Conservation (phyloP, 495 filamentous ascomycete genomes). For the Hyaloscypha variabilis region DNA sequence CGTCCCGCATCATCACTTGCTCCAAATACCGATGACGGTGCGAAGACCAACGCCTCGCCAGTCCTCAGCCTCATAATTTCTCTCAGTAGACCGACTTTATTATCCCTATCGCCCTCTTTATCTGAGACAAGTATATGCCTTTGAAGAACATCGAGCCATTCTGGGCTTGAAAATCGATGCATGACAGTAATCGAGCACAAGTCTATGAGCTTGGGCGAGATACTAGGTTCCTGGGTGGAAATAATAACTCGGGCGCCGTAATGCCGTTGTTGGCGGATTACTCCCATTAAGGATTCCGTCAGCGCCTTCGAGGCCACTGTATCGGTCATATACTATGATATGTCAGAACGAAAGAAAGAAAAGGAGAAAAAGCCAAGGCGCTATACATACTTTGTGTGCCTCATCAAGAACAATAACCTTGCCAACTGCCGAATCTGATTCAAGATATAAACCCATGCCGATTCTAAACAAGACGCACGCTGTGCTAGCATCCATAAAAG, state of each 20-base stretch:
- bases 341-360: not conserved
- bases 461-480: conserved; percentile 73
- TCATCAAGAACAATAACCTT: conserved; percentile 45
- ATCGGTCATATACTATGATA: conserved; percentile 50
- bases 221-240: conserved; percentile 78
- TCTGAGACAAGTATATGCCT: conserved; percentile 54
- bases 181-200: conserved; percentile 72
- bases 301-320: conserved; percentile 49
- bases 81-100: conserved; percentile 21
- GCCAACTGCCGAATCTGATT: conserved; percentile 43
- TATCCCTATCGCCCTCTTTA: conserved; percentile 29
- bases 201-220: conserved; percentile 66
- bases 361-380: conserved; percentile 7
- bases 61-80: conserved; percentile 28
- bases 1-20: not conserved
- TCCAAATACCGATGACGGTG: conserved; percentile 20
- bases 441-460: conserved; percentile 60
- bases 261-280: conserved; percentile 71
- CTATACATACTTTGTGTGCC: conserved; percentile 33
- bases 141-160: conserved; percentile 61
- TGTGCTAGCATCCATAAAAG: conserved; percentile 63
- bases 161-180: conserved; percentile 72
- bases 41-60: conserved; percentile 36
- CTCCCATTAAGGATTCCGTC: conserved; percentile 64
- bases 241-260: conserved; percentile 66